Evolutionary conservation across 2,329 filamentous ascomycete species (phyloP), one percentile per base, ranked within the genome.

Genomic region (Aspergillus sp.): DNA sequence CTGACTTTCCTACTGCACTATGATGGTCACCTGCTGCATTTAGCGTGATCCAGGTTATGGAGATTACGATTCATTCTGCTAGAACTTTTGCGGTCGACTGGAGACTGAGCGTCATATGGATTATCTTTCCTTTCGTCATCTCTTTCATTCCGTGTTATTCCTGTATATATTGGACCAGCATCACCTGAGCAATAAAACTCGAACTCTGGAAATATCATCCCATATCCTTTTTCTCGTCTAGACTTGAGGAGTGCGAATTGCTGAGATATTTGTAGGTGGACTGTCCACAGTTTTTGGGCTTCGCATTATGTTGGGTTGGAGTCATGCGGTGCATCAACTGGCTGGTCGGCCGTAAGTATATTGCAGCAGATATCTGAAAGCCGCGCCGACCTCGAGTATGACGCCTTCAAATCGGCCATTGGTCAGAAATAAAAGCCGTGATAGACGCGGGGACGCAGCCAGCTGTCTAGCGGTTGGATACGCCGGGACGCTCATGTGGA

Each of bases 111-210:
- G 19, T 41, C 15, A 24, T 44, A 24, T 44, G 14, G 17, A 37
- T 37, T 37, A 14, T 27, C 17, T 44, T 56, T 45, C 17, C 24
- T 44, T 45, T n/a, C 35, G 14, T 44, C 17, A 8, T 21, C 51
- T 46, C 15, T 27, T 54, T 33, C 15, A 8, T 27, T 39, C 46
- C 23, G 45, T 43, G 45, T 50, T 46, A 37, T 50, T 24, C 14
- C 24, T 56, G 53, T 56, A 56, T 43, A 56, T 56, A 56, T 49
- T 48, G 44, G 37, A 11, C 27, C 19, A n/a, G 21, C n/a, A n/a
- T 43, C 17, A 37, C 47, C 46, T 48, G 39, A 19, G 31, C 23
- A 40, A 21, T 44, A 41, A 31, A 19, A 37, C 27, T 24, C 35
- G 19, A 39, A 15, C 19, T 24, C 27, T 31, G 35, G 43, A 39